Percentiles rank a stretch among this genome's conserved stretches.
Evolutionary conservation across 75 land plant genomes (phyloP).

Genomic region (Picea glauca): DNA sequence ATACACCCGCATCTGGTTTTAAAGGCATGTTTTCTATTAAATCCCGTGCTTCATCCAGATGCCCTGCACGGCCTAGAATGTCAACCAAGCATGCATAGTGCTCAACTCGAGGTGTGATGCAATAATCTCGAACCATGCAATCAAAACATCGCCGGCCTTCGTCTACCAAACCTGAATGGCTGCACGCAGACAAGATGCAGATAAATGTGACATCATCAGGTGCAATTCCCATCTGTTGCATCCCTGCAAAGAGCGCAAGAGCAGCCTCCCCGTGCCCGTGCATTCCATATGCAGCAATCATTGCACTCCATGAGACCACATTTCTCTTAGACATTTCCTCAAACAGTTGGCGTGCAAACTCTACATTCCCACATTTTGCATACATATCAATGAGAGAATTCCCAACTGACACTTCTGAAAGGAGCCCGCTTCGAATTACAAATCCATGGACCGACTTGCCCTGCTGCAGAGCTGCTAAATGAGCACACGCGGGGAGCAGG

Average conservation of each 20-base stretch:
- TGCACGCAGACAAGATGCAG: constrained; percentile 52
- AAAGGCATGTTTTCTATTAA: constrained; percentile 8
- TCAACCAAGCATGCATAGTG: constrained; percentile 19
- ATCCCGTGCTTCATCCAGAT: constrained; percentile 13
- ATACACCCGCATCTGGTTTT: constrained; percentile 2
- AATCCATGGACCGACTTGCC: constrained; percentile 55
- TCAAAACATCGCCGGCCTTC: constrained; percentile 52
- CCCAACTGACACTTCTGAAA: constrained; percentile 38
- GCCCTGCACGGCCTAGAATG: constrained; percentile 23
- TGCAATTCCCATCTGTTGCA: constrained; percentile 31
- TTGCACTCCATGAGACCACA: constrained; percentile 60
- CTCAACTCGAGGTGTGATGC: constrained; percentile 13
- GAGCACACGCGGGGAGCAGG: constrained; percentile 50
- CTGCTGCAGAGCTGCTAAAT: constrained; percentile 22
- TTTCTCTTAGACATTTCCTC: constrained; percentile 37
- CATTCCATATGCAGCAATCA: constrained; percentile 61
- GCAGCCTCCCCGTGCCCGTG: constrained; percentile 49
- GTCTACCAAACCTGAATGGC: constrained; percentile 58
- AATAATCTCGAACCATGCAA: constrained; percentile 23
- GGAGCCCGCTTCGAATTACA: constrained; percentile 29
- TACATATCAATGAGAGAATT: constrained; percentile 70
- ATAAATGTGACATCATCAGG: constrained; percentile 54
- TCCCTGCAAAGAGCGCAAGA: constrained; percentile 28
- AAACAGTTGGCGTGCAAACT: constrained; percentile 39
- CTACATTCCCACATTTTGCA: constrained; percentile 57